phyloP scores from a whole-genome alignment of 495 filamentous ascomycete genomes.

The Tuber magnatum region DNA sequence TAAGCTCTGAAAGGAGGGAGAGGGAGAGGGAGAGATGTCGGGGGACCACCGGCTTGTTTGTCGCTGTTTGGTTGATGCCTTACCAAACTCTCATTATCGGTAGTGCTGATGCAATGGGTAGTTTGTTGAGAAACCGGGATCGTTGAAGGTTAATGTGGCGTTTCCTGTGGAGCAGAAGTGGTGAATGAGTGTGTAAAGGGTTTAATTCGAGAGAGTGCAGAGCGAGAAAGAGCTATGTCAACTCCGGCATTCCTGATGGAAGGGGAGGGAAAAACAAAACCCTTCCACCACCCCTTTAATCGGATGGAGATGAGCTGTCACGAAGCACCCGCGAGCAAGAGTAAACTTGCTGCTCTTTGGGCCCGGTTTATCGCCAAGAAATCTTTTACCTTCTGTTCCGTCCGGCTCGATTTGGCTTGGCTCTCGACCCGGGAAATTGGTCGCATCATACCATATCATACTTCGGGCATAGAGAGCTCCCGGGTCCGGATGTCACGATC shows the following conservation, averaged over 20 bases:
- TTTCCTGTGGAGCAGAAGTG: background rate
- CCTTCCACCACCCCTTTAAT: slow-evolving; percentile 4
- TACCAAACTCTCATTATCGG: background rate
- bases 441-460: background rate
- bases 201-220: background rate
- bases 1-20: background rate
- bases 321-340: background rate
- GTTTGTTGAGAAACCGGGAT: background rate
- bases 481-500: background rate
- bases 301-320: slow-evolving; percentile 5
- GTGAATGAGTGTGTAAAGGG: background rate
- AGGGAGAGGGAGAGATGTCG: background rate
- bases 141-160: background rate
- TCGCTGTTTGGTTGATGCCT: background rate
- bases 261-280: background rate
- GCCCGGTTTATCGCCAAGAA: background rate
- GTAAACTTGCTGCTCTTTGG: background rate
- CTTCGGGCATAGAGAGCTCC: background rate
- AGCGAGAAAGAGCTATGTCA: background rate
- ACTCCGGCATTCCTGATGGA: background rate
- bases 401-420: background rate
- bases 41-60: background rate
- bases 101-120: background rate
- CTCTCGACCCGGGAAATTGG: background rate
- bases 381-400: background rate